Evolutionary conservation across 2,329 filamentous ascomycete species (phyloP).

Genomic region (Phaeosphaeria sp.): DNA sequence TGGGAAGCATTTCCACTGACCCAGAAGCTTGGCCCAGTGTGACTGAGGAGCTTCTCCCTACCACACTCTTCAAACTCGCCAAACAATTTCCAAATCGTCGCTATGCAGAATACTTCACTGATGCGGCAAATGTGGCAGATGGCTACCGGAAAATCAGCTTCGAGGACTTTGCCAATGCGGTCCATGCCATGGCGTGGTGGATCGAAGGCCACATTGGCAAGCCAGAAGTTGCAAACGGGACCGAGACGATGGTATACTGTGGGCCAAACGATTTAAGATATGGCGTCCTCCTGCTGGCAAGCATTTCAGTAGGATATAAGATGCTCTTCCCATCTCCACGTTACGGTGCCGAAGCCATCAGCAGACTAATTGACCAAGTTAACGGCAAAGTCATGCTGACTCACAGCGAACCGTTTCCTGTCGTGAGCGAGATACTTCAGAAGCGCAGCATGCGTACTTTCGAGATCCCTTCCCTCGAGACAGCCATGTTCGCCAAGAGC

Average conservation of each 20-base stretch:
- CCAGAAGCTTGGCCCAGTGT: conserved; percentile 5
- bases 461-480: conserved; percentile 18
- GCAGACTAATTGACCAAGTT: conserved; percentile 24
- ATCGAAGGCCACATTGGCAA: conserved; percentile 35
- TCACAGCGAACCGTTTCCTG: conserved; percentile 14
- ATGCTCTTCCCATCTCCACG: conserved; percentile 29
- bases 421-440: conserved; percentile 15
- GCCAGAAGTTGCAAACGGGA: conserved; percentile 22
- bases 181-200: conserved; percentile 32
- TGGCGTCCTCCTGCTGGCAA: conserved; percentile 47
- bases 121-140: conserved; percentile 7
- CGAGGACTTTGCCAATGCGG: conserved; percentile 31
- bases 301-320: conserved; percentile 51
- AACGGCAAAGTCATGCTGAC: conserved; percentile 24
- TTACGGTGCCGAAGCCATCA: conserved; percentile 25
- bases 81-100: conserved; percentile 1
- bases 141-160: conserved; percentile 41
- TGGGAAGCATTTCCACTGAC: conserved; percentile 4
- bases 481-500: conserved; percentile 16
- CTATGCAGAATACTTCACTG: conserved; percentile 12
- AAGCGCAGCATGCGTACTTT: conserved; percentile 18
- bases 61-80: conserved; percentile 11
- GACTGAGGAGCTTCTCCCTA: conserved; percentile 12
- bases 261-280: conserved; percentile 46
- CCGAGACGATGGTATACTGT: conserved; percentile 33